Evolutionary conservation across 2,329 filamentous ascomycete genomes (phyloP).

Genomic region (Pseudogymnoascus sp.): DNA sequence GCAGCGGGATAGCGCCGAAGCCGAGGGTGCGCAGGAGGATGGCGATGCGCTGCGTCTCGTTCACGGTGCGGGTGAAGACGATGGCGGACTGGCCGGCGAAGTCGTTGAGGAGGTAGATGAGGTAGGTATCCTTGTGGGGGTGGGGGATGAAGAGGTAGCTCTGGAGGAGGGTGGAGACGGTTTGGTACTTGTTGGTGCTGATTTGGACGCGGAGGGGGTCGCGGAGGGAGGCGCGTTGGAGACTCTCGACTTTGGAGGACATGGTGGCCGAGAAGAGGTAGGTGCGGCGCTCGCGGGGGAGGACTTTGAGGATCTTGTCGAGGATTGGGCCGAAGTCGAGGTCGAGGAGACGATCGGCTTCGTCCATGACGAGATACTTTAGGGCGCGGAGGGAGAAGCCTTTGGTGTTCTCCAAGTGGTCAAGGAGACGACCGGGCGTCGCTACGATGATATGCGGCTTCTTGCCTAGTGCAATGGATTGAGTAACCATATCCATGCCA

Average conservation of each 20-base stretch:
- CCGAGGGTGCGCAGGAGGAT: conserved; percentile 78
- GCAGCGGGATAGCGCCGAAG: conserved; percentile 84
- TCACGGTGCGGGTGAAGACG: conserved; percentile 86
- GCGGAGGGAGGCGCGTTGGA: conserved; percentile 81
- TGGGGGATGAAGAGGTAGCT: conserved; percentile 81
- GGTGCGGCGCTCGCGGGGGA: conserved; percentile 71
- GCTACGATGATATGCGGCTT: conserved; percentile 92
- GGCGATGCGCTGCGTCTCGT: conserved; percentile 79
- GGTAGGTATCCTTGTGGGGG: conserved; percentile 81
- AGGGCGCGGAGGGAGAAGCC: conserved; percentile 78
- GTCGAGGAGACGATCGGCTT: conserved; percentile 85
- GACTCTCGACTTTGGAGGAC: conserved; percentile 83
- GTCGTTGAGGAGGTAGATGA: conserved; percentile 81
- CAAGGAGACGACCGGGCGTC: conserved; percentile 79
- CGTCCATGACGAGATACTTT: conserved; percentile 90
- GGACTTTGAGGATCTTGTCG: conserved; percentile 85
- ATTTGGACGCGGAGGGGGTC: conserved; percentile 81
- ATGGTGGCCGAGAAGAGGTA: conserved; percentile 94
- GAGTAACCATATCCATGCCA: conserved; percentile 91
- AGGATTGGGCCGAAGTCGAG: conserved; percentile 90
- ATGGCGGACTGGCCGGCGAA: conserved; percentile 80
- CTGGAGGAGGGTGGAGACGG: conserved; percentile 81
- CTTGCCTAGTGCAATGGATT: conserved; percentile 87
- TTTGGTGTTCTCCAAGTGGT: conserved; percentile 94
- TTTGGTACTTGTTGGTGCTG: conserved; percentile 78